A percentile compares a stretch with the other conserved stretches of the same genome.
phyloP scores from a whole-genome alignment of 306 rosid species.

The Malus orientalis region DNA sequence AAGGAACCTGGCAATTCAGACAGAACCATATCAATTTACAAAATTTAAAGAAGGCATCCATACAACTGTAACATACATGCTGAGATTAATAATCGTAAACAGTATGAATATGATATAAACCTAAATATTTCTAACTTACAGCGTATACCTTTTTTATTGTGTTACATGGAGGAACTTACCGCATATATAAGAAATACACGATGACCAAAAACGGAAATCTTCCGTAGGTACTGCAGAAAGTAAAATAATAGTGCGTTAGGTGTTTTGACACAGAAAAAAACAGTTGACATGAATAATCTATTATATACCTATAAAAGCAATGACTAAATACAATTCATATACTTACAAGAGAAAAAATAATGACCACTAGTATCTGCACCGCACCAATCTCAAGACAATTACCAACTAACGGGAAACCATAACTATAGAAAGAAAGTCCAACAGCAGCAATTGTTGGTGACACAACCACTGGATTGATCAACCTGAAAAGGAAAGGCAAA shows the following conservation, averaged over 20 bases:
- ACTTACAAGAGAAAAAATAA: conserved; percentile 92
- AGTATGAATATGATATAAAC: neutral
- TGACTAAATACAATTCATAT: conserved; percentile 2
- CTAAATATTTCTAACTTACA: conserved; percentile 35
- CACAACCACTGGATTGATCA: conserved; percentile 95
- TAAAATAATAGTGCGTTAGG: conserved; percentile 11
- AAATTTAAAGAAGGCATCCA: conserved; percentile 15
- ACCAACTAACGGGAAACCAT: conserved; percentile 89
- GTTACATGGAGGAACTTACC: conserved; percentile 36
- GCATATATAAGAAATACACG: conserved; percentile 89
- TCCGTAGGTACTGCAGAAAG: conserved; percentile 77
- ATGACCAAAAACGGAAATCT: conserved; percentile 90
- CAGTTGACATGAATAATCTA: neutral
- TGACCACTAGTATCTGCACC: conserved; percentile 75
- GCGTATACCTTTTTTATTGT: conserved; percentile 39
- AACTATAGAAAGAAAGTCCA: conserved; percentile 94
- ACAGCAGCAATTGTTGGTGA: conserved; percentile 98
- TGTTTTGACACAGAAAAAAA: conserved; percentile 5
- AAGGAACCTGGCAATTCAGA: conserved; percentile 71
- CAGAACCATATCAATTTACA: conserved; percentile 16
- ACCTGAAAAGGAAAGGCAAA: conserved; percentile 46
- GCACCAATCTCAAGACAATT: conserved; percentile 94
- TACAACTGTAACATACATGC: neutral
- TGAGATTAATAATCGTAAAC: neutral
- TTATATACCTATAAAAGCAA: neutral